Evolutionary conservation across 176 grass and related monocot genomes (phyloP).

Genomic region (Oryza glumipatula): DNA sequence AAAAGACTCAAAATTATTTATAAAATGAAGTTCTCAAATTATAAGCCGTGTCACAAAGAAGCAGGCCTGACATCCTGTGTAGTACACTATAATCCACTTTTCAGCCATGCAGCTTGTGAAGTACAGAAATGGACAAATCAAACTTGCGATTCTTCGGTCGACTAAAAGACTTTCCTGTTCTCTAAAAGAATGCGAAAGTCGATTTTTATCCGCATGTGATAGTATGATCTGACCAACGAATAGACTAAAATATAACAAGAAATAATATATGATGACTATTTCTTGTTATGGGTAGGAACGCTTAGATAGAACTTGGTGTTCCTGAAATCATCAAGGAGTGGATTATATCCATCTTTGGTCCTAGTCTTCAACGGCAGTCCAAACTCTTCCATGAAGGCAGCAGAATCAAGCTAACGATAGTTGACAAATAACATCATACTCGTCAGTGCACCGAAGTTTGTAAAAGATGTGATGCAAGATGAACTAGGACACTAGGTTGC

Average conservation of each 20-base stretch:
- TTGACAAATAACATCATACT: slow-evolving; percentile 24
- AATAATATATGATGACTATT: slow-evolving; percentile 32
- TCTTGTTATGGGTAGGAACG: slow-evolving; percentile 78
- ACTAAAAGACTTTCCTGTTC: too few species aligned
- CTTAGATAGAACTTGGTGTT: slow-evolving; percentile 95
- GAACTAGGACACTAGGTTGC: background rate
- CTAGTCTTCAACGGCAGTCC: slow-evolving; percentile 81
- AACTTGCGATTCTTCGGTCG: background rate
- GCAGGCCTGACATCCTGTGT: background rate
- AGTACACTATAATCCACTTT: background rate
- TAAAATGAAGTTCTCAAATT: too few species aligned
- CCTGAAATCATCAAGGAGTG: slow-evolving; percentile 91
- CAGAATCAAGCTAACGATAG: slow-evolving; percentile 66
- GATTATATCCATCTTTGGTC: slow-evolving; percentile 94
- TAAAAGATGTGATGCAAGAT: background rate
- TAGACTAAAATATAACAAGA: background rate
- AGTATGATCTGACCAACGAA: background rate
- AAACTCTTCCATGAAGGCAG: slow-evolving; percentile 96
- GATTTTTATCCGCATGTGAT: background rate
- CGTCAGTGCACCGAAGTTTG: slow-evolving; percentile 14
- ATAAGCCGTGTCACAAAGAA: too few species aligned
- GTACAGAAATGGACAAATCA: background rate
- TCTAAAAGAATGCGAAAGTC: background rate
- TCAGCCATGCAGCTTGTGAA: background rate
- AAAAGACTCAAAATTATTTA: too few species aligned